phyloP scores from a whole-genome alignment of 805 yeast genomes.

The Yamadazyma akitaensis region DNA sequence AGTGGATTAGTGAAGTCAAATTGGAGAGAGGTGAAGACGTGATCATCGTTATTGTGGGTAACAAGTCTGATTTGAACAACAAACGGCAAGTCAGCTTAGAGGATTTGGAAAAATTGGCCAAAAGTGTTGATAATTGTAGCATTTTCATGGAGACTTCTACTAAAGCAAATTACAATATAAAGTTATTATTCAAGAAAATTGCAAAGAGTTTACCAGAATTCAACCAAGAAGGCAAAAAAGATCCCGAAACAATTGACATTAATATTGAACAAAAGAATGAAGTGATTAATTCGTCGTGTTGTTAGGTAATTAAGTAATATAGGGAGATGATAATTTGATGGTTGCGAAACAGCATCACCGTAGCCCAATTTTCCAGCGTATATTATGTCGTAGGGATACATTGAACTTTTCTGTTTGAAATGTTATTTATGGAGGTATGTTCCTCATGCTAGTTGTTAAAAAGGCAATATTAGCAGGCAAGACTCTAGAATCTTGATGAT shows the following conservation, averaged over 20 bases:
- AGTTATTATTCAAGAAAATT: constrained; percentile 80
- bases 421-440: too few species aligned
- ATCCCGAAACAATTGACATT: constrained; percentile 39
- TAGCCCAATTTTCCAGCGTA: not conserved
- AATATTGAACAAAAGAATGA: constrained; percentile 23
- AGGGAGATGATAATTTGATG: not conserved
- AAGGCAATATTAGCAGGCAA: too few species aligned
- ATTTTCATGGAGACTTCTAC: constrained; percentile 91
- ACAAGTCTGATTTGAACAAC: constrained; percentile 78
- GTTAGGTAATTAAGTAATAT: constrained; percentile 11
- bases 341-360: not conserved
- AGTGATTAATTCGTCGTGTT: constrained; percentile 13
- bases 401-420: too few species aligned
- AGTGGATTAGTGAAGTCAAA: constrained; percentile 94
- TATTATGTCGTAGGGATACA: too few species aligned
- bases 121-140: constrained; percentile 63
- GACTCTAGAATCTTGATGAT: too few species aligned
- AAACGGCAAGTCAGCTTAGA: constrained; percentile 78
- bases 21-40: constrained; percentile 92
- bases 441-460: too few species aligned
- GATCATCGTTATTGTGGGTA: constrained; percentile 86
- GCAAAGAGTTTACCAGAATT: constrained; percentile 91
- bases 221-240: constrained; percentile 14
- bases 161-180: constrained; percentile 91
- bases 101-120: constrained; percentile 80